Conservation (phyloP, 768 basidiomycete species). For the Tylopilus subfusipes region DNA sequence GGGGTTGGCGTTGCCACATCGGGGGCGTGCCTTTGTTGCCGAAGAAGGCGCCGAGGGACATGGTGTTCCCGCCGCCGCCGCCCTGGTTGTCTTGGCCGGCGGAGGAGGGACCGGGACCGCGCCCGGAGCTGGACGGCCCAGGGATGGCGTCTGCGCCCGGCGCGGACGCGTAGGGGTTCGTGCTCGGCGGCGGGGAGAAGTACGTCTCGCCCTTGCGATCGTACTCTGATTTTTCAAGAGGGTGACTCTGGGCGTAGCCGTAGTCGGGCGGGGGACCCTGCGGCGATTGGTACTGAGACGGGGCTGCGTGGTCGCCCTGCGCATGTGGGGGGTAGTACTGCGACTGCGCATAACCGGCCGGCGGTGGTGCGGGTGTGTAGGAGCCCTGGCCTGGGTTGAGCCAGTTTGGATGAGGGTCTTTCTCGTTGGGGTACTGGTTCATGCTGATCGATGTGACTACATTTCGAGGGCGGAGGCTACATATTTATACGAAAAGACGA, state of each 20-base stretch:
- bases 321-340: no score
- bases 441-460: conserved; percentile 6
- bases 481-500: not conserved
- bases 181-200: not conserved
- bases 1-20: conserved; percentile 24
- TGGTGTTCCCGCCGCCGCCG: not conserved
- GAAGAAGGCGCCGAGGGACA: conserved; percentile 26
- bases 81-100: no score
- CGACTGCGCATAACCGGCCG: not conserved
- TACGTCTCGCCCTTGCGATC: not conserved
- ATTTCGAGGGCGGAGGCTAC: not conserved
- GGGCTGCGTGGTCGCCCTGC: no score
- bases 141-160: not conserved
- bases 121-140: no score
- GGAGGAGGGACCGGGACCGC: not conserved
- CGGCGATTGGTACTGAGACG: not conserved
- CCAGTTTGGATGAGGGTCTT: conserved; percentile 19
- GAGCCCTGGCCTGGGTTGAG: not conserved
- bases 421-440: conserved; percentile 26
- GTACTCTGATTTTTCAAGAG: not conserved
- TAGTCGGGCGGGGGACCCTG: conserved; percentile 14
- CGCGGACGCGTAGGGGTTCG: not conserved
- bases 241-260: conserved; percentile 5
- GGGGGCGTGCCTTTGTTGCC: conserved; percentile 25
- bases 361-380: not conserved